Base-by-base conservation (phyloP, 73 alveolate species). In the Symbiodinium pilosum region DNA sequence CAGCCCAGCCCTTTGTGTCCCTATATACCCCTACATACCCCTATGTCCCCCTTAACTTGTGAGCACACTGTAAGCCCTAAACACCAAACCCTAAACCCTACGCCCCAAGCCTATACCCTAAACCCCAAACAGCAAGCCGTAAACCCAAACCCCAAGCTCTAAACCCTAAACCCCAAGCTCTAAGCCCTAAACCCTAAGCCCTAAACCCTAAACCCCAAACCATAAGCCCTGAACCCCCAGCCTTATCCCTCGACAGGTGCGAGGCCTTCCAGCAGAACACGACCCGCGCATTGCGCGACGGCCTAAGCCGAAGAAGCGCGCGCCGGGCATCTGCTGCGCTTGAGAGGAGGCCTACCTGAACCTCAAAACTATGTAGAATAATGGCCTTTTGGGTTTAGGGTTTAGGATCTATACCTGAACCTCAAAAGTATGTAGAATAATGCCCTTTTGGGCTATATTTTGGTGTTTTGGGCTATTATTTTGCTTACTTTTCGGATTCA, bases 311-410 rank as follows among this genome's bases (percentile, higher is more conserved):
- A 92, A 92, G 92, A 92, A 92, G 92, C 41, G 96, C 4, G 96
- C 96, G 40, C 96, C 96, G 20, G 96, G 96, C 81, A 91, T 91
- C 47, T 91, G 96, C 96, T 91, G 96, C 64, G 96, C 96, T 36
- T 71, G 21, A 28, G 77, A 36, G 77, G 32, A 36, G 77, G 77
- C 1, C 34, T 59, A 28, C 14, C 14, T 20, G 21, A 52, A 16
- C 64, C 7, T 47, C 64, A 16, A 7, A 7, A 16, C 16, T 11
- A 47, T 16, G 16, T 47, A 47, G 16, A 47, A 16, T 47, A 7
- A 47, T 16, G 24, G 73, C 32, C 34, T 56, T 56, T 56, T 16
- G 73, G 73, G 73, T 56, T 56, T 56, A 56, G 73, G 32, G 73
- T 56, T 56, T 56, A 56, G 73, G 73, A 32, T 56, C 21, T 56